Base-by-base conservation (phyloP, 2,329 filamentous ascomycete species). In the Sporothrix dimorphospora region DNA sequence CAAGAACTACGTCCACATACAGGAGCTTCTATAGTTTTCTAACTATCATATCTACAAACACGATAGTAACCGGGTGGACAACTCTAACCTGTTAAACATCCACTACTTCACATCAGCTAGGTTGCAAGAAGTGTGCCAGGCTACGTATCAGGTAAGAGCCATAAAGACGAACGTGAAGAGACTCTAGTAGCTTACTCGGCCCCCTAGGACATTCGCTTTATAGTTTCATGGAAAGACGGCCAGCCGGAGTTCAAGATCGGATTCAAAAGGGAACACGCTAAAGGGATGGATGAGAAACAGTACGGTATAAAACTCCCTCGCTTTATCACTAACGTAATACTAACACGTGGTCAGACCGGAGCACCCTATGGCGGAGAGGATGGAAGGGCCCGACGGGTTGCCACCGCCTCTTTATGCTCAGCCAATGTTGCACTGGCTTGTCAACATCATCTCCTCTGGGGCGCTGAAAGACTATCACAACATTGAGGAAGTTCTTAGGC, bases 11-110 rank as follows among this genome's bases (percentile, higher is more conserved):
- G 49, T 72, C 1, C 11, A 70, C 38, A 66, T 73, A 12, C 21
- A 73, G 30, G 24, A 73, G 47, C 34, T 70, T 61, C 40, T 72
- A 65, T 73, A 24, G 67, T 72, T 73, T 67, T 71, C 16, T 68
- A 27, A 73, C 47, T 70, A 71, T 70, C 21, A 73, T 70, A 42
- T 61, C 57, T 73, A 72, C 30, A 40, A 63, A 34, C 38, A 73
- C 34, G 65, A 71, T 21, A 34, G 57, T 2, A 72, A 67, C 34
- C 66, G 57, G 1, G 42, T 72, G 27, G 55, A 73, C 27, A 69
- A 72, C 65, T 61, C 34, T 53, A 73, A 71, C 51, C 21, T 73
- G 30, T 34, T 73, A 27, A 73, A 73, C 27, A 71, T 24, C 45
- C 51, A 73, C 40, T 73, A 21, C 65, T 73, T 73, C 12, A 73